Evolutionary conservation across 108 stramenopile genomes (phyloP), one percentile per base, ranked within the genome.

Genomic region (Cyclostephanos invisitatus): DNA sequence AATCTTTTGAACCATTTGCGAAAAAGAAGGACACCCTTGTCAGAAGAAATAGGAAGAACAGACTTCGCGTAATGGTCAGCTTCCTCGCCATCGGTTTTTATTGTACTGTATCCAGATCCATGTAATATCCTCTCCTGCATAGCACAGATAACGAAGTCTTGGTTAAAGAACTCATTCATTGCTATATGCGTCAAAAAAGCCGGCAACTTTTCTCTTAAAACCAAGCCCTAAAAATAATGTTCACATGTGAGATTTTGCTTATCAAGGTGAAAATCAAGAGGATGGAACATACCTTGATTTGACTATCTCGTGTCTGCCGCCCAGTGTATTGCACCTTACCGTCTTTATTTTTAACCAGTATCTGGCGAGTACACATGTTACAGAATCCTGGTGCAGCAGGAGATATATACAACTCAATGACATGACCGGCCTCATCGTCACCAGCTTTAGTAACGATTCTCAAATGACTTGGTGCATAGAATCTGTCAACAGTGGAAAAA

Each of bases 301-400:
- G 58, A 18, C 27, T 36, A 22, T 50, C 64, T 0, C 51, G 48
- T 7, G 38, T 50, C 36, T 59, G 5, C 4, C 36, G 32, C 6
- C 64, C 51, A 5, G 53, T 65, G 8, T 17, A 65, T 3, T 67
- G 67, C 68, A 71, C 73, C 10, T 75, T 47, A 3, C 68, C 68
- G 0, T 60, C 72, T 22, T 54, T 48, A 20, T 51, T 72, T 48
- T 75, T 81, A 1, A 64, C 2, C 18, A 81, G 50, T 2, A 75
- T 62, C 62, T 73, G 73, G 25, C 80, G 73, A 12, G 72, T 67
- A 42, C 69, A 27, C 36, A 74, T 56, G 38, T 81, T 70, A 40
- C 69, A 81, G 32, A 70, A 75, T 15, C 80, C 74, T 24, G 80
- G 80, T 2, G 67, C 62, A 14, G 73, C 49, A 14, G 80, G 80